A percentile compares a stretch with the other conserved stretches of the same genome.
phyloP scores from a whole-genome alignment of 2,329 filamentous ascomycete genomes.

The Alternaria ethzedia region DNA sequence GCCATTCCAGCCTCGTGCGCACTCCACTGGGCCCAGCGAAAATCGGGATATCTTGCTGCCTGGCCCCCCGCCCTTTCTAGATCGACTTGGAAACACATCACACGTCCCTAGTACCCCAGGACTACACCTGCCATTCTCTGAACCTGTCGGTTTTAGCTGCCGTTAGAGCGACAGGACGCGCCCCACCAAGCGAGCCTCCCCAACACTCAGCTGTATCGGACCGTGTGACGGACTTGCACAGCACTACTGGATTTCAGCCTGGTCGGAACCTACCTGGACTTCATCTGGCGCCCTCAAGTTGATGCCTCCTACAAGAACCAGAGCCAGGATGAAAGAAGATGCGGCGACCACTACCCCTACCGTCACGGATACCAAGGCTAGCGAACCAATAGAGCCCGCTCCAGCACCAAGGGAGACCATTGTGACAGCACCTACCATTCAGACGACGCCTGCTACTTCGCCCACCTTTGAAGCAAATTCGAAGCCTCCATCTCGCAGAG shows the following conservation, averaged over 20 bases:
- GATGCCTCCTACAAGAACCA: conserved; percentile 45
- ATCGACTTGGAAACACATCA: conserved; percentile 32
- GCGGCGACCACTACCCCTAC: conserved; percentile 29
- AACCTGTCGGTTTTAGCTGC: conserved; percentile 34
- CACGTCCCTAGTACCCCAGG: conserved; percentile 27
- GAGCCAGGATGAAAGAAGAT: conserved; percentile 45
- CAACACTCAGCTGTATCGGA: conserved; percentile 26
- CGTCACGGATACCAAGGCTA: conserved; percentile 27
- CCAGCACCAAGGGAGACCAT: conserved; percentile 37
- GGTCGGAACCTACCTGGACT: conserved; percentile 9
- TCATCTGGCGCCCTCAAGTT: conserved; percentile 16
- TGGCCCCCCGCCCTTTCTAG: conserved; percentile 37
- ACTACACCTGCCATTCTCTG: conserved; percentile 21
- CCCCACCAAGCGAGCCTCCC: conserved; percentile 38
- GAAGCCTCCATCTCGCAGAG: conserved; percentile 41
- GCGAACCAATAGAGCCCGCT: conserved; percentile 32
- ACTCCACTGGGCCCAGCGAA: conserved; percentile 37
- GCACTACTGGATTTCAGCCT: conserved; percentile 19
- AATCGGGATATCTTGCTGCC: conserved; percentile 46
- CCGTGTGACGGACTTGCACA: conserved; percentile 14
- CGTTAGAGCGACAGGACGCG: conserved; percentile 32
- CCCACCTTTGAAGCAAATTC: conserved; percentile 38
- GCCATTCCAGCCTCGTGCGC: conserved; percentile 46
- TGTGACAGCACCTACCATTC: conserved; percentile 33
- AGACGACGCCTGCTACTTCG: conserved; percentile 39